Percentiles rank a stretch among this genome's conserved stretches.
These are phyloP conservation scores for Aspergillus affinis DNA, from an alignment of 495 filamentous ascomycete species.

Conservation along the genomic window DNA sequence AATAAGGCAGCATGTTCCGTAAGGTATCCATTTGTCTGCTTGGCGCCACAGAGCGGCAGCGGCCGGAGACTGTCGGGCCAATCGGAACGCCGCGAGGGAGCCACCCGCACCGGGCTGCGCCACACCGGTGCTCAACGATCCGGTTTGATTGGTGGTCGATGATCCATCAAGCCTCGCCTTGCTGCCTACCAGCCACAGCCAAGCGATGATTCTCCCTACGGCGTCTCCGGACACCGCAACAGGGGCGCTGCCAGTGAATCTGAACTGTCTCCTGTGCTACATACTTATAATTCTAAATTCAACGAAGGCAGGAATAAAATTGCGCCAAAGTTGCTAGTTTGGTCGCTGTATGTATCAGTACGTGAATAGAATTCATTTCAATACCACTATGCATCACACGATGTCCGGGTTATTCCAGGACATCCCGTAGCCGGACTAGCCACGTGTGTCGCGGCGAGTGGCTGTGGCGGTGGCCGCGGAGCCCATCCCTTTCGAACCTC, in stretches of 20 bases:
- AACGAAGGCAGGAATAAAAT: too few species aligned
- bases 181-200: not conserved
- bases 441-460: conserved; percentile 24
- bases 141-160: not conserved
- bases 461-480: conserved; percentile 15
- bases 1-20: not conserved
- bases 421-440: conserved; percentile 9
- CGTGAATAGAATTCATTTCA: not conserved
- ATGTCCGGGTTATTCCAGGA: not conserved
- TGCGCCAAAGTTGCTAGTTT: too few species aligned
- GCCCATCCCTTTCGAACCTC: not conserved
- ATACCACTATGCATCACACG: not conserved
- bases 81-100: not conserved
- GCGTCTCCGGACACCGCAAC: too few species aligned
- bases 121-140: not conserved
- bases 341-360: too few species aligned
- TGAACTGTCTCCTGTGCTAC: too few species aligned
- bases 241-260: too few species aligned
- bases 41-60: conserved; percentile 1
- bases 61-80: not conserved
- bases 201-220: too few species aligned
- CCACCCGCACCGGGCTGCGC: not conserved
- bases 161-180: not conserved
- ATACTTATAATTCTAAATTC: too few species aligned
- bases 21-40: not conserved